These are phyloP conservation scores for Xylaria hypoxylon DNA, from an alignment of 2,329 filamentous ascomycete genomes.

Conservation along the genomic window DNA sequence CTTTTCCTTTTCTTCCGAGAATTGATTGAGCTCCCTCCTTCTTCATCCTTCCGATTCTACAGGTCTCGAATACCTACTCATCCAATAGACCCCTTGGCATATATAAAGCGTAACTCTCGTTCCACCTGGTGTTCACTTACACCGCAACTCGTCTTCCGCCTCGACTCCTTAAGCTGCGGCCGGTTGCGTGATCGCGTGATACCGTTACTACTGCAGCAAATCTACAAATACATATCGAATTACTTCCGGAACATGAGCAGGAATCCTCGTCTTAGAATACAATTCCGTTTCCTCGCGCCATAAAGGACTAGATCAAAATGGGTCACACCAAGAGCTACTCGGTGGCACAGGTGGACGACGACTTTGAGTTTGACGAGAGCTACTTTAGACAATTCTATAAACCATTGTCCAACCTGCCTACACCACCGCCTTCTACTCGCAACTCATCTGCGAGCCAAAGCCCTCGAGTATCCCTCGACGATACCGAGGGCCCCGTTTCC, in stretches of 20 bases:
- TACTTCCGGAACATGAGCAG: conserved; percentile 47
- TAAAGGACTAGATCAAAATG: conserved; percentile 46
- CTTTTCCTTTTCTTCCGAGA: conserved; percentile 41
- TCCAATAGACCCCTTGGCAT: conserved; percentile 14
- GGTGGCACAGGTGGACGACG: conserved; percentile 53
- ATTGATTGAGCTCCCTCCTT: conserved; percentile 41
- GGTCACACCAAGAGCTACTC: conserved; percentile 53
- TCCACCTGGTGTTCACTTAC: conserved; percentile 24
- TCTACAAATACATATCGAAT: conserved; percentile 31
- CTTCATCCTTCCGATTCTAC: conserved; percentile 38
- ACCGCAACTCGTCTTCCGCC: conserved; percentile 22
- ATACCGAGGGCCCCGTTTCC: conserved; percentile 58
- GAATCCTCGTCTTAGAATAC: conserved; percentile 34
- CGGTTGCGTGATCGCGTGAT: conserved; percentile 45
- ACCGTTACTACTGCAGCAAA: conserved; percentile 33
- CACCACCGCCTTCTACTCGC: conserved; percentile 69
- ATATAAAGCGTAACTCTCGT: conserved; percentile 28
- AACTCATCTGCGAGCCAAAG: conserved; percentile 59
- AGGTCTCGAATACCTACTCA: conserved; percentile 33
- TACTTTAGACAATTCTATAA: conserved; percentile 72
- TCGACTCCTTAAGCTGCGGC: conserved; percentile 14
- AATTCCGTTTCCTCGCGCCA: conserved; percentile 43
- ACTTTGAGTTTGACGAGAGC: conserved; percentile 62
- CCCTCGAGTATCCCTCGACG: conserved; percentile 57
- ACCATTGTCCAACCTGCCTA: conserved; percentile 75